Percentiles rank a stretch among this genome's conserved stretches.
phyloP scores from a whole-genome alignment of 305 asterid genomes.

The Fraxinus ornus region DNA sequence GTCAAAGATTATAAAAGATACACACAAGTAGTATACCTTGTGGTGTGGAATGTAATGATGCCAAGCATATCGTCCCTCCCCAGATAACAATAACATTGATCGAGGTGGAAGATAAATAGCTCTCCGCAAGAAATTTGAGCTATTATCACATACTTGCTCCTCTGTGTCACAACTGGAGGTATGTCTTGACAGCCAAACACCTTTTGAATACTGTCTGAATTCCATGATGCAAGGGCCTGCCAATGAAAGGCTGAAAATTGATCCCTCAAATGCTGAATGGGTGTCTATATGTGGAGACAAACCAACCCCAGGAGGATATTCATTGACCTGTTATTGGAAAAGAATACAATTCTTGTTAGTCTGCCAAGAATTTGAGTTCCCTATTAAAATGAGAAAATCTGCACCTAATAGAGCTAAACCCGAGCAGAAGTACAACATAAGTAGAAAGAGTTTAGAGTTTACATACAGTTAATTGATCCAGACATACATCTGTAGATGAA shows the following conservation, averaged over 20 bases:
- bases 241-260: constrained; percentile 88
- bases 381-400: constrained; percentile 6
- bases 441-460: background rate
- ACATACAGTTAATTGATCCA: constrained; percentile 90
- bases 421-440: background rate
- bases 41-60: constrained; percentile 99
- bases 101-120: constrained; percentile 94
- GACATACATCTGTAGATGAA: constrained; percentile 33
- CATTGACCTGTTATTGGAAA: constrained; percentile 67
- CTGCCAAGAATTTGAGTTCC: background rate
- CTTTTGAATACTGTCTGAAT: constrained; percentile 70
- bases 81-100: constrained; percentile 75
- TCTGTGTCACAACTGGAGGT: constrained; percentile 40
- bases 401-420: constrained; percentile 2
- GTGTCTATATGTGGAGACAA: constrained; percentile 97
- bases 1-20: background rate
- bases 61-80: constrained; percentile 95
- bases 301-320: constrained; percentile 93
- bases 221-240: constrained; percentile 98
- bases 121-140: constrained; percentile 46
- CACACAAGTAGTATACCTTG: constrained; percentile 47
- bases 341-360: background rate
- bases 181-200: constrained; percentile 50
- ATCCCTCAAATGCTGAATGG: constrained; percentile 91
- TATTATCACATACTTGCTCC: constrained; percentile 31